Evolutionary conservation across 2,329 filamentous ascomycete genomes (phyloP).

Genomic region (Aspergillus puulaauensis): DNA sequence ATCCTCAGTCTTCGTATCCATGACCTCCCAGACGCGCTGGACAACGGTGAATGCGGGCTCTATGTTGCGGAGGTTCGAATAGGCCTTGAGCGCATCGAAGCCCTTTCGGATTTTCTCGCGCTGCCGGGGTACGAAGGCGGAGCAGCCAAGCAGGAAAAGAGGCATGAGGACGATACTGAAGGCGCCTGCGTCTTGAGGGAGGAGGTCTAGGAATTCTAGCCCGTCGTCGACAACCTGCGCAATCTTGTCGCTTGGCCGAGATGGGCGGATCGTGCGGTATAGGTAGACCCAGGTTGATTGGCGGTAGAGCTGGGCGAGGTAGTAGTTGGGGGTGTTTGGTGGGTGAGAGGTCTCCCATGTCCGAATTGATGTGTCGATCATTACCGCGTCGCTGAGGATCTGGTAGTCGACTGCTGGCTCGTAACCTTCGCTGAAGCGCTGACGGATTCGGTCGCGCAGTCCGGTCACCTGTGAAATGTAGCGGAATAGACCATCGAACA

Average conservation of each 20-base stretch:
- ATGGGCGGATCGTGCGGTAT: slow-evolving; percentile 60
- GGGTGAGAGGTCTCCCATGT: slow-evolving; percentile 67
- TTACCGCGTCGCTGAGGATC: slow-evolving; percentile 69
- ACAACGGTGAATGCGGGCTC: slow-evolving; percentile 56
- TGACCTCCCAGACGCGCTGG: slow-evolving; percentile 58
- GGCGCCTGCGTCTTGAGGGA: slow-evolving; percentile 56
- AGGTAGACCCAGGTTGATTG: slow-evolving; percentile 65
- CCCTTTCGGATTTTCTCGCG: slow-evolving; percentile 55
- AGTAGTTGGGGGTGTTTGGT: slow-evolving; percentile 54
- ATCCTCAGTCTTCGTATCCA: slow-evolving; percentile 57
- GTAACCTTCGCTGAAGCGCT: slow-evolving; percentile 60
- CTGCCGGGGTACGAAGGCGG: slow-evolving; percentile 57
- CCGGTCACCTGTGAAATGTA: slow-evolving; percentile 77
- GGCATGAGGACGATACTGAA: slow-evolving; percentile 62
- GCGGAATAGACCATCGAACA: slow-evolving; percentile 77
- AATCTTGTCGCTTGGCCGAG: slow-evolving; percentile 55
- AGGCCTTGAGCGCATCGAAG: slow-evolving; percentile 55
- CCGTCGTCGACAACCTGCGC: slow-evolving; percentile 59
- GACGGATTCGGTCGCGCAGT: slow-evolving; percentile 71
- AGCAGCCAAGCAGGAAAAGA: slow-evolving; percentile 61
- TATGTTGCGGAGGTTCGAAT: slow-evolving; percentile 60
- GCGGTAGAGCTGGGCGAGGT: slow-evolving; percentile 59
- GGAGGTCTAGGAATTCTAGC: slow-evolving; percentile 54
- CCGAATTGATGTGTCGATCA: slow-evolving; percentile 72
- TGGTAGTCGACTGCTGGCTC: slow-evolving; percentile 73